Conservation (phyloP, 2,329 filamentous ascomycete genomes). For the Paraconiothyrium sp. region DNA sequence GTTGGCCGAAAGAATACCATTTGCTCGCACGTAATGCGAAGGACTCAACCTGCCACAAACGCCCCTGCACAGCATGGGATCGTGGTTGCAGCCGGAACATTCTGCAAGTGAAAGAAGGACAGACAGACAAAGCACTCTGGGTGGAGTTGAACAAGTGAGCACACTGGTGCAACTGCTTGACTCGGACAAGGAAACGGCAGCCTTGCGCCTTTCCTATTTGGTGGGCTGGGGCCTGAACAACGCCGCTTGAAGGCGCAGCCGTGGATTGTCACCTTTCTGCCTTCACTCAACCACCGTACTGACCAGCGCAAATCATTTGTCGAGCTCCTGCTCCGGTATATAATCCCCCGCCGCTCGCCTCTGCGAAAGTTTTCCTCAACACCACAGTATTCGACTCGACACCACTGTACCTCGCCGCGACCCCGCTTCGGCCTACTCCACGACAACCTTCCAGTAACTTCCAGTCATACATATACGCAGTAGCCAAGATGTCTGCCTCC, state of each 20-base stretch:
- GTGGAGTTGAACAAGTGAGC: background rate
- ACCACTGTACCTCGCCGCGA: background rate
- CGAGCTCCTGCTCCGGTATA: slow-evolving; percentile 4
- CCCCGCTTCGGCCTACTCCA: slow-evolving; percentile 1
- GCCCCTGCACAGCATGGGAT: background rate
- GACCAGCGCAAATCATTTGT: slow-evolving; percentile 5
- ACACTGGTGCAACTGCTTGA: background rate
- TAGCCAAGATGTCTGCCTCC: slow-evolving; percentile 24
- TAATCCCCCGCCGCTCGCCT: background rate
- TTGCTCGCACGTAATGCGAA: background rate
- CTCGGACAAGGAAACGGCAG: slow-evolving; percentile 26
- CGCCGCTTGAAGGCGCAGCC: slow-evolving; percentile 25
- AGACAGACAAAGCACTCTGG: background rate
- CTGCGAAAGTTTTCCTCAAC: background rate
- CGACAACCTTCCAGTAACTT: background rate
- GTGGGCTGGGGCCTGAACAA: slow-evolving; percentile 30
- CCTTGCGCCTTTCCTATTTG: slow-evolving; percentile 33
- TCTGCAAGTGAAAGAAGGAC: background rate
- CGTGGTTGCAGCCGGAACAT: background rate
- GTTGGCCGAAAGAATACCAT: background rate
- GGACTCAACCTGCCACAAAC: background rate
- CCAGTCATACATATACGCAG: slow-evolving; percentile 9
- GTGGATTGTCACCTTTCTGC: slow-evolving; percentile 9
- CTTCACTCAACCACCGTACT: slow-evolving; percentile 10
- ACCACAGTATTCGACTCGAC: slow-evolving; percentile 5